These are phyloP conservation scores for Alternaria brassicae DNA, from an alignment of 2,329 filamentous ascomycete species.

Conservation along the genomic window DNA sequence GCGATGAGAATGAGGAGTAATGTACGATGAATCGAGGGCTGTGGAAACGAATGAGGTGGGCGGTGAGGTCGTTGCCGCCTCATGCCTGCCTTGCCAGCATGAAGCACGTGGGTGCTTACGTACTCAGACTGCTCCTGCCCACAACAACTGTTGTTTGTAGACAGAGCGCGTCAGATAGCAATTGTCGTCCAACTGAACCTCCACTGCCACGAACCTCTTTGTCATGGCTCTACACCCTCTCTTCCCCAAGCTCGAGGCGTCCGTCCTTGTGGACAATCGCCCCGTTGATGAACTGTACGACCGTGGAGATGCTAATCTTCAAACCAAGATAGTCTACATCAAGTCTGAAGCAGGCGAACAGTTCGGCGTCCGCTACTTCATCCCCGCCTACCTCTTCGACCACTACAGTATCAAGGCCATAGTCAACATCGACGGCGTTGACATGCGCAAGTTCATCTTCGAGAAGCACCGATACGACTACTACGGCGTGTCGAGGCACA, in stretches of 20 bases:
- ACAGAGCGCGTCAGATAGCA: not conserved
- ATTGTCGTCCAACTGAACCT: not conserved
- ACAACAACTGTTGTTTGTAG: not conserved
- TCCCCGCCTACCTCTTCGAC: slow-evolving; percentile 7
- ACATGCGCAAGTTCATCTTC: slow-evolving; percentile 4
- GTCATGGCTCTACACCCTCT: slow-evolving; percentile 18
- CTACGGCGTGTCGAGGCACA: not conserved
- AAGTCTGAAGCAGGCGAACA: slow-evolving; percentile 6
- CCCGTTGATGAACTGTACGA: slow-evolving; percentile 15
- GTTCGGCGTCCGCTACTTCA: slow-evolving; percentile 10
- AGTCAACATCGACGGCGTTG: slow-evolving; percentile 14
- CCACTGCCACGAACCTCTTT: not conserved
- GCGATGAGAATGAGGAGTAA: not conserved
- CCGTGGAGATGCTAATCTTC: not conserved
- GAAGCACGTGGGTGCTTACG: not conserved
- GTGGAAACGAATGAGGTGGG: not conserved
- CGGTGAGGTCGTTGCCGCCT: not conserved
- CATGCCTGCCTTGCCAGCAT: not conserved
- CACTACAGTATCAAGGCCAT: slow-evolving; percentile 4
- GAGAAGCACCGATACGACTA: not conserved
- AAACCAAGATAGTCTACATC: slow-evolving; percentile 13
- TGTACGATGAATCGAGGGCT: not conserved
- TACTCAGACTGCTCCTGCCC: not conserved
- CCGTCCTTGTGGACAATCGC: slow-evolving; percentile 16
- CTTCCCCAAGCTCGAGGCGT: slow-evolving; percentile 13